A percentile compares a stretch with the other conserved stretches of the same genome.
Conservation (phyloP, 768 basidiomycete species). For the Clitopilus hobsonii region DNA sequence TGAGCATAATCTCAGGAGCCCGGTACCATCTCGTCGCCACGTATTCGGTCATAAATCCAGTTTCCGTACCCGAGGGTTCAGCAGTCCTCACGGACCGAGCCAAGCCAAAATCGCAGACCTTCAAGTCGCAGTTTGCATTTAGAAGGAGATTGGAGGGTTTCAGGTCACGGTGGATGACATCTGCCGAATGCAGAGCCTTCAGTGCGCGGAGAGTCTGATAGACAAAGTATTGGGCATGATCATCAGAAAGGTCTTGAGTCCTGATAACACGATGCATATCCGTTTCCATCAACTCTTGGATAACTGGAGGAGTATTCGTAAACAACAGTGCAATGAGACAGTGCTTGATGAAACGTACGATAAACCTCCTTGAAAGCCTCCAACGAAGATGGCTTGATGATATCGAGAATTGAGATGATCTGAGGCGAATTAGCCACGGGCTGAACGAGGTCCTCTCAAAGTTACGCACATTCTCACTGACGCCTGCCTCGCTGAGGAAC, state of each 20-base stretch:
- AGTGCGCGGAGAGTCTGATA: slow-evolving; percentile 93
- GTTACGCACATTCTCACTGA: slow-evolving; percentile 75
- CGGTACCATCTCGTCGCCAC: slow-evolving; percentile 99
- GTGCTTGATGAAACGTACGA: slow-evolving; percentile 33
- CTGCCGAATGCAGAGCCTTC: slow-evolving; percentile 93
- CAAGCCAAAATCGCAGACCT: slow-evolving; percentile 93
- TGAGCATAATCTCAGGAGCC: slow-evolving; percentile 99
- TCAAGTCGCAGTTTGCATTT: slow-evolving; percentile 95
- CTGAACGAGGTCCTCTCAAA: background rate
- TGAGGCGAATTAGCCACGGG: slow-evolving; percentile 19
- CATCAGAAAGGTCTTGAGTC: slow-evolving; percentile 92
- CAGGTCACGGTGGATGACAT: slow-evolving; percentile 94
- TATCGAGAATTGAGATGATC: slow-evolving; percentile 90
- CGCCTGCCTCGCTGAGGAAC: slow-evolving; percentile 82
- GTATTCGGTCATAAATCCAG: slow-evolving; percentile 93
- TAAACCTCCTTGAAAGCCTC: slow-evolving; percentile 89
- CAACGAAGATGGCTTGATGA: slow-evolving; percentile 74
- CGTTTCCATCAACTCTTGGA: slow-evolving; percentile 93
- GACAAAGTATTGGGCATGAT: slow-evolving; percentile 92
- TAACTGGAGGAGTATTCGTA: slow-evolving; percentile 40
- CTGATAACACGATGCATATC: slow-evolving; percentile 97
- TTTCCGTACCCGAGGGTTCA: slow-evolving; percentile 79
- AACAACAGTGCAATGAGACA: background rate
- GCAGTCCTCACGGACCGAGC: slow-evolving; percentile 87
- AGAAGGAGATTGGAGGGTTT: slow-evolving; percentile 97